Evolutionary conservation across 164 flowering plant genomes (phyloP).

Genomic region (Euptelea pleiosperma): DNA sequence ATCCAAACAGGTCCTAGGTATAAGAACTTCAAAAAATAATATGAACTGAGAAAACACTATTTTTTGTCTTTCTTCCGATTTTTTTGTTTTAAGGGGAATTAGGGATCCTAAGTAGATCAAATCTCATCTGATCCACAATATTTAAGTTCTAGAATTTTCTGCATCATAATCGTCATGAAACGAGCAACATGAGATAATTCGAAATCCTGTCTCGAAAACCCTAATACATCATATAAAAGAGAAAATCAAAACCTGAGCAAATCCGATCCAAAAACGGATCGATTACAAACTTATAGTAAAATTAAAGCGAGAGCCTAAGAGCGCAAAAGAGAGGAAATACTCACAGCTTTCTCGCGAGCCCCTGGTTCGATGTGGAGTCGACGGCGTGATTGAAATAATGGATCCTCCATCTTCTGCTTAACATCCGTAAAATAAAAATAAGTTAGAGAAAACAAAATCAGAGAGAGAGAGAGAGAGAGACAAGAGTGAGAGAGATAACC

Average conservation of each 20-base stretch:
- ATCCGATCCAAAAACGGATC: neutral
- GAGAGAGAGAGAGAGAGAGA: neutral
- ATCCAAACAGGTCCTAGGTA: too few species aligned
- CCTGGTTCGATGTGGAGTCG: conserved; percentile 54
- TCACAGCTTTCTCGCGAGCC: conserved; percentile 73
- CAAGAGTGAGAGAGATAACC: conserved; percentile 14
- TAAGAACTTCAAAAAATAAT: too few species aligned
- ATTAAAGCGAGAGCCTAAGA: too few species aligned
- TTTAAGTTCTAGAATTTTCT: neutral
- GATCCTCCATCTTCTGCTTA: conserved; percentile 4
- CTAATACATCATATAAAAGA: neutral
- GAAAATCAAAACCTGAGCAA: neutral
- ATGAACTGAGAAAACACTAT: too few species aligned
- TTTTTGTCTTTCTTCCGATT: too few species aligned
- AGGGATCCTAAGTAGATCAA: too few species aligned
- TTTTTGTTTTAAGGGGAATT: too few species aligned
- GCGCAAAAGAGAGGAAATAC: conserved; percentile 8
- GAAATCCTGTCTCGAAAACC: conserved; percentile 1
- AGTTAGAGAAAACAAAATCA: neutral
- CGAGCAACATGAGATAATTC: neutral
- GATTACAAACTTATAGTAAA: neutral
- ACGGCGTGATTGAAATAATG: conserved; percentile 34
- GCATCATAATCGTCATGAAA: neutral
- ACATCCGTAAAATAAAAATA: neutral
- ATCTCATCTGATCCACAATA: neutral